These are phyloP conservation scores for Ascocoryne sarcoides DNA, from an alignment of 2,329 filamentous ascomycete species.

Conservation along the genomic window DNA sequence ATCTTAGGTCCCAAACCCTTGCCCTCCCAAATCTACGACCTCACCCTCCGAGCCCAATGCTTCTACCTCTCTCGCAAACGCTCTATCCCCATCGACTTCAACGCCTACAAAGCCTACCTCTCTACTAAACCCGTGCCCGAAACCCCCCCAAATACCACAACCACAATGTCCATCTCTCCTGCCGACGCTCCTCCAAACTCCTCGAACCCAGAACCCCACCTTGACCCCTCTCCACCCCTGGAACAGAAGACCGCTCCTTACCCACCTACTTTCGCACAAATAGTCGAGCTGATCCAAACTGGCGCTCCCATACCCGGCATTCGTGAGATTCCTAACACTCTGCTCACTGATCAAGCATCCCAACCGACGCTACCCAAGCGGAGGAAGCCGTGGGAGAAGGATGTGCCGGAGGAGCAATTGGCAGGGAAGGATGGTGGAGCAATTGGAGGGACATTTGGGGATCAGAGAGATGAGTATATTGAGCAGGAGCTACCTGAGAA, in stretches of 20 bases:
- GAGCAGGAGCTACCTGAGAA: constrained; percentile 24
- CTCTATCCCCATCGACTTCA: constrained; percentile 51
- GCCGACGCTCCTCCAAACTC: constrained; percentile 2
- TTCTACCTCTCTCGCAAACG: constrained; percentile 53
- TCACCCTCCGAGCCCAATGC: constrained; percentile 58
- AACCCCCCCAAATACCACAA: constrained; percentile 3
- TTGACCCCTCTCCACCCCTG: not conserved
- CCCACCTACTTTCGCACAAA: constrained; percentile 74
- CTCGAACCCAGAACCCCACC: not conserved
- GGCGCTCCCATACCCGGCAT: constrained; percentile 82
- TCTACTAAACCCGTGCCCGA: constrained; percentile 4
- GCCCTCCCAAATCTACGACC: constrained; percentile 43
- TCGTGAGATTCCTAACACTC: constrained; percentile 72
- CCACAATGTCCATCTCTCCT: constrained; percentile 4
- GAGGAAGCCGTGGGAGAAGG: constrained; percentile 72
- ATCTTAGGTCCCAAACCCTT: constrained; percentile 52
- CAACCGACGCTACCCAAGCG: constrained; percentile 31
- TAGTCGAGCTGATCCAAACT: constrained; percentile 75
- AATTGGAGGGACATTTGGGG: constrained; percentile 27
- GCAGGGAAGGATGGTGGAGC: constrained; percentile 28
- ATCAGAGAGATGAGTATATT: constrained; percentile 21
- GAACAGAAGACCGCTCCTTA: constrained; percentile 50
- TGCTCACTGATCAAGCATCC: constrained; percentile 60
- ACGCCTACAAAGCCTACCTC: constrained; percentile 58
- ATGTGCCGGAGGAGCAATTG: constrained; percentile 27